Evolutionary conservation across 495 filamentous ascomycete species (phyloP).

Genomic region (Friedmanniomyces simplex): DNA sequence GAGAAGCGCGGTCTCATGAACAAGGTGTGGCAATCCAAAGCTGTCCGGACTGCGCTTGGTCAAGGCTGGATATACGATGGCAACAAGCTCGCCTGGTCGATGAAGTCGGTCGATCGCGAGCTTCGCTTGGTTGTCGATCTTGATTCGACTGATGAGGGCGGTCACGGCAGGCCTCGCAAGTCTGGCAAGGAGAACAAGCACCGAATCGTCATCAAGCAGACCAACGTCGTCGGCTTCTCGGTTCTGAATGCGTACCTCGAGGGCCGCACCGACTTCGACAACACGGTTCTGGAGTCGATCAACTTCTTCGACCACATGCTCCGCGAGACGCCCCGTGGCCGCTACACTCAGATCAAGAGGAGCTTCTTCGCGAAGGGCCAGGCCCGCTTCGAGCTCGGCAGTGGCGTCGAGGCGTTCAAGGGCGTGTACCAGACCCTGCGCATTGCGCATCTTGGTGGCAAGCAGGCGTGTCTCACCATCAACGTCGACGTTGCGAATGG

Average conservation of each 20-base stretch:
- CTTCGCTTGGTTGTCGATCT: slow-evolving; percentile 51
- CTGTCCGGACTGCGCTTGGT: slow-evolving; percentile 44
- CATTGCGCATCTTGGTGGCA: slow-evolving; percentile 41
- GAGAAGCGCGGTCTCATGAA: slow-evolving; percentile 54
- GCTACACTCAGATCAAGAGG: slow-evolving; percentile 58
- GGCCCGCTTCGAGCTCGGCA: slow-evolving; percentile 37
- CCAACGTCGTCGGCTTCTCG: slow-evolving; percentile 51
- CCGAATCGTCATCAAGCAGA: slow-evolving; percentile 47
- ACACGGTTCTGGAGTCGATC: slow-evolving; percentile 61
- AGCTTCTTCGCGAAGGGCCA: slow-evolving; percentile 54
- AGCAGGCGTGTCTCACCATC: slow-evolving; percentile 37
- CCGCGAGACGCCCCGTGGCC: slow-evolving; percentile 58
- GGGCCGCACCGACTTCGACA: slow-evolving; percentile 47
- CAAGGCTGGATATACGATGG: slow-evolving; percentile 65
- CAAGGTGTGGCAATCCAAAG: slow-evolving; percentile 60
- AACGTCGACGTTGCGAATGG: slow-evolving; percentile 78
- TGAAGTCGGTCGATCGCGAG: slow-evolving; percentile 30
- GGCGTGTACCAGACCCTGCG: slow-evolving; percentile 76
- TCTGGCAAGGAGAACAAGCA: slow-evolving; percentile 38
- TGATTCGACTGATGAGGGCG: slow-evolving; percentile 44
- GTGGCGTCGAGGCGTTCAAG: slow-evolving; percentile 66
- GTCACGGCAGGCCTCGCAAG: slow-evolving; percentile 21
- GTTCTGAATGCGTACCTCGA: slow-evolving; percentile 55
- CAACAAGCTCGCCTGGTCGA: slow-evolving; percentile 60
- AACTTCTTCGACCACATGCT: slow-evolving; percentile 87